Evolutionary conservation across 2,329 filamentous ascomycete species (phyloP).

Genomic region (Trichoderma polysporum): DNA sequence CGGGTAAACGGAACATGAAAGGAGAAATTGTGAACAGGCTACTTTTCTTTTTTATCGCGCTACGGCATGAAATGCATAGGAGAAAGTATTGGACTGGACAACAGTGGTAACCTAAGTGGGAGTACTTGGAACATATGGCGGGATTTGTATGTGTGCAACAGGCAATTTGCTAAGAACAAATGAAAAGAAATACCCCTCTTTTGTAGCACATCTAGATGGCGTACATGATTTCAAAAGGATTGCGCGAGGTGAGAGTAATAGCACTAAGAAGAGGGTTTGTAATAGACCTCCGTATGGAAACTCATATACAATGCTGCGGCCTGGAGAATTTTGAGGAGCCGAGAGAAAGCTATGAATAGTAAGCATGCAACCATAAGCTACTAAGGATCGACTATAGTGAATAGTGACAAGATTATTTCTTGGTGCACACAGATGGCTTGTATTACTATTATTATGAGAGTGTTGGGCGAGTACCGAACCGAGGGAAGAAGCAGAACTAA

Average conservation of each 20-base stretch:
- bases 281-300: not conserved
- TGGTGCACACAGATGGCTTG: too few species aligned
- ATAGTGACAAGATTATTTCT: too few species aligned
- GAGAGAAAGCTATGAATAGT: not conserved
- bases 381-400: not conserved
- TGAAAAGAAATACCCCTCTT: not conserved
- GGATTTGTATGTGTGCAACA: not conserved
- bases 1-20: not conserved
- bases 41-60: not conserved
- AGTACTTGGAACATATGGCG: not conserved
- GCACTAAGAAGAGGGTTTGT: not conserved
- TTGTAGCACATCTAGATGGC: not conserved
- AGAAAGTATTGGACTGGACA: not conserved
- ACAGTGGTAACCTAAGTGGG: not conserved
- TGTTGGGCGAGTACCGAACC: not conserved
- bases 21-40: not conserved
- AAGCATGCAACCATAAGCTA: not conserved
- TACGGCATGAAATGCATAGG: not conserved
- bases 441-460: not conserved
- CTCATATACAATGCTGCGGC: too few species aligned
- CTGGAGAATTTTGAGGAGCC: not conserved
- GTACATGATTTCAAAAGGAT: not conserved
- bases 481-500: not conserved
- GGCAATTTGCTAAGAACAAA: not conserved
- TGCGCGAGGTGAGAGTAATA: not conserved